These are phyloP conservation scores for Albifimbria verrucaria DNA, from an alignment of 2,329 filamentous ascomycete species.

Conservation along the genomic window DNA sequence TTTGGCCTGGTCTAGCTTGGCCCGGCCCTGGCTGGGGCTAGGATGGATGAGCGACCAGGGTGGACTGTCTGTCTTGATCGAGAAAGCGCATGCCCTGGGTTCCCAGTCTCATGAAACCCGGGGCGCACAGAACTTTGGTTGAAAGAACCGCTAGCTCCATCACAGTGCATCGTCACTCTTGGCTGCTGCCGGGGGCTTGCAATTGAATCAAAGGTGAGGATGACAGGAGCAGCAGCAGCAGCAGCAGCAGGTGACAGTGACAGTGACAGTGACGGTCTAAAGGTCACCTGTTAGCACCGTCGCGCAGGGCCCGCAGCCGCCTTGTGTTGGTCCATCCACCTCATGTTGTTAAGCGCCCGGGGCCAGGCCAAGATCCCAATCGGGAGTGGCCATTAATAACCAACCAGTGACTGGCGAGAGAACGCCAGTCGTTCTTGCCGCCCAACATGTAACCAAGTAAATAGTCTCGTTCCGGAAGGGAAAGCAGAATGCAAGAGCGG, in stretches of 20 bases:
- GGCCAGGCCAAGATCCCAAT: neutral
- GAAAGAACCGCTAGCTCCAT: slow-evolving; percentile 18
- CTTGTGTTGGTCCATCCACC: slow-evolving; percentile 2
- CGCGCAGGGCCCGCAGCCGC: neutral
- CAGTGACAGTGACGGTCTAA: too few relatives aligned
- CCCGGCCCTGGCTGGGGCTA: too few relatives aligned
- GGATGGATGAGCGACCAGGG: too few relatives aligned
- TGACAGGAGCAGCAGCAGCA: too few relatives aligned
- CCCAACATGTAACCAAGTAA: too few relatives aligned
- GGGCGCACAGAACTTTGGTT: neutral
- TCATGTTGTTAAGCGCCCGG: slow-evolving; percentile 1
- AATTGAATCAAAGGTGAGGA: too few relatives aligned
- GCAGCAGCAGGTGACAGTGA: too few relatives aligned
- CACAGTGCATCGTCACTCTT: slow-evolving; percentile 18
- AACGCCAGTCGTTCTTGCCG: neutral
- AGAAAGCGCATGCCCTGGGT: too few relatives aligned
- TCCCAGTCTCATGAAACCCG: neutral
- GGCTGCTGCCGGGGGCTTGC: slow-evolving; percentile 5
- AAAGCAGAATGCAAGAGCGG: neutral
- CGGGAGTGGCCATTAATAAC: neutral
- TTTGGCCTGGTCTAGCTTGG: neutral
- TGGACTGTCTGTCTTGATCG: too few relatives aligned
- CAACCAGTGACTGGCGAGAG: neutral
- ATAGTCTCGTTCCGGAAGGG: neutral
- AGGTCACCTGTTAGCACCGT: neutral